Percentiles rank a stretch among this genome's conserved stretches.
Conservation (phyloP, 1,139 yeast genomes). For the Protomyces lactucae-debilis region DNA sequence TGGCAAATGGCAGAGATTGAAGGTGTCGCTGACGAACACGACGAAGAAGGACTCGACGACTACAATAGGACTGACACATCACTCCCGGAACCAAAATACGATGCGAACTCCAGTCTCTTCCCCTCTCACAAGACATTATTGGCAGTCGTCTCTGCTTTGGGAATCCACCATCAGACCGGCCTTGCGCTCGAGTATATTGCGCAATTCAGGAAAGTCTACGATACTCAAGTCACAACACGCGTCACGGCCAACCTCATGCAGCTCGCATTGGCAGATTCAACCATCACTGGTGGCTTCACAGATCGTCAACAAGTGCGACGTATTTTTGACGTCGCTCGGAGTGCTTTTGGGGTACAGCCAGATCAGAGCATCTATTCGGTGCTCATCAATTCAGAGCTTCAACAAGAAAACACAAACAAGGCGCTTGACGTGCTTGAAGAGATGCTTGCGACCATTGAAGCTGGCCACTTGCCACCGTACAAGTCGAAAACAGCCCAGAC, state of each 20-base stretch:
- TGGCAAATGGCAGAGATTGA: not conserved
- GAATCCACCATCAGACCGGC: constrained; percentile 2
- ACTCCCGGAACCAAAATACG: not conserved
- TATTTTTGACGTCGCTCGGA: not conserved
- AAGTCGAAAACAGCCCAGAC: not conserved
- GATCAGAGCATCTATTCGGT: constrained; percentile 3
- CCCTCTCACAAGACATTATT: constrained; percentile 7
- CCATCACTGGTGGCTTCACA: not conserved
- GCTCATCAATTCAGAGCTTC: not conserved
- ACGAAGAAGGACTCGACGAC: constrained; percentile 7
- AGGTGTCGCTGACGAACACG: constrained; percentile 10
- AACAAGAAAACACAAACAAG: not conserved
- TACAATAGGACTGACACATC: not conserved
- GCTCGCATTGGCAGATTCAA: constrained; percentile 1
- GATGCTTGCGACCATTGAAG: not conserved
- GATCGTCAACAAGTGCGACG: not conserved
- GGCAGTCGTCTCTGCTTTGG: constrained; percentile 10
- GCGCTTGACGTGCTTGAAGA: not conserved
- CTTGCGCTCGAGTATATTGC: not conserved
- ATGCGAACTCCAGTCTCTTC: not conserved
- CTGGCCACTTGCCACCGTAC: not conserved
- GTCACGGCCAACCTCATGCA: constrained; percentile 15
- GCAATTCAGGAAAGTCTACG: not conserved
- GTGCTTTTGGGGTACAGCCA: not conserved
- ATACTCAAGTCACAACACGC: not conserved